These are phyloP conservation scores for Telfairia occidentalis DNA, from an alignment of 331 rosid species.

Conservation along the genomic window DNA sequence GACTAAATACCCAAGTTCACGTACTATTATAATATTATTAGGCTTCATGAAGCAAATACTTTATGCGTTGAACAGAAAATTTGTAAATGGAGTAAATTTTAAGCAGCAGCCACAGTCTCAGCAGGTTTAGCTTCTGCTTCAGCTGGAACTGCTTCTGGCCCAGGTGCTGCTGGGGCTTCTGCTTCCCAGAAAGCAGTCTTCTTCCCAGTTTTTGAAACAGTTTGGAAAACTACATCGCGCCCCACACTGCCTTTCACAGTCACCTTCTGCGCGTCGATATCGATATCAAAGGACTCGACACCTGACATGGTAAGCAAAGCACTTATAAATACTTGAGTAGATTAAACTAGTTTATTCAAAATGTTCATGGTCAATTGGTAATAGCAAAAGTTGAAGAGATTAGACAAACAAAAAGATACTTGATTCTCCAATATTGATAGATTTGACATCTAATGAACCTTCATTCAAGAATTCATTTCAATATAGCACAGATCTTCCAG, in stretches of 20 bases:
- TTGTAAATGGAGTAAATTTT: conserved; percentile 10
- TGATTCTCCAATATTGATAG: background rate
- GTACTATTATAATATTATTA: background rate
- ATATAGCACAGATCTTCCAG: background rate
- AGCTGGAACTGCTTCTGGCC: background rate
- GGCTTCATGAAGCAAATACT: conserved; percentile 1
- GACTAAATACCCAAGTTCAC: conserved; percentile 14
- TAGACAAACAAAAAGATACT: background rate
- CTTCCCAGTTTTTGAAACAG: conserved; percentile 88
- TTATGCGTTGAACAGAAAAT: conserved; percentile 5
- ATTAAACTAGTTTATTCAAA: background rate
- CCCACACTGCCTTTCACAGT: conserved; percentile 68
- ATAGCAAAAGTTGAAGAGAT: background rate
- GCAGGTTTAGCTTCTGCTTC: conserved; percentile 20
- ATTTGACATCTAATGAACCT: background rate
- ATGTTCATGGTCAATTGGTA: background rate
- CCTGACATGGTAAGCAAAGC: conserved; percentile 29
- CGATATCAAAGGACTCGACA: conserved; percentile 72
- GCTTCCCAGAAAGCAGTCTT: conserved; percentile 75
- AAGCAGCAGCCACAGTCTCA: conserved; percentile 30
- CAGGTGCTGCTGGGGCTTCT: conserved; percentile 23
- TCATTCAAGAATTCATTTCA: background rate
- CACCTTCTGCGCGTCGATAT: conserved; percentile 82
- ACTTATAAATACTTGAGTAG: background rate
- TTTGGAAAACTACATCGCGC: conserved; percentile 57